A percentile compares a stretch with the other conserved stretches of the same genome.
Evolutionary conservation across 768 basidiomycete species (phyloP).

Genomic region (Sporobolomyces pararoseus): DNA sequence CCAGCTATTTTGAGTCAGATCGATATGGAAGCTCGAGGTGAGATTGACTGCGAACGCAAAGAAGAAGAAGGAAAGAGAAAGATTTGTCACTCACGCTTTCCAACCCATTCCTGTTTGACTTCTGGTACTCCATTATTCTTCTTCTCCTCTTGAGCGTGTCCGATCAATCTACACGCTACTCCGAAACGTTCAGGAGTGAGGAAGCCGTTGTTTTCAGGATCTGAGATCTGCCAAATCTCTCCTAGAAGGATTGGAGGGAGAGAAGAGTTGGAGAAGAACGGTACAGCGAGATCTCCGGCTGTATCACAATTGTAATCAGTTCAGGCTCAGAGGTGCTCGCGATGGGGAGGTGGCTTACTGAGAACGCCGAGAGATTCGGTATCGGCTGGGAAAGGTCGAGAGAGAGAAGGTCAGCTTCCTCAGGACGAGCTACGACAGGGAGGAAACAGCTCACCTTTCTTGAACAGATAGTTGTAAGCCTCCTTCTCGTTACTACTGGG

Average conservation of each 20-base stretch:
- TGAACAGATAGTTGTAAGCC: constrained; percentile 35
- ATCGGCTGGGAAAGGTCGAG: constrained; percentile 56
- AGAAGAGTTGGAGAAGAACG: constrained; percentile 76
- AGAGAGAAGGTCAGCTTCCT: background rate
- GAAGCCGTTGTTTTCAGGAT: constrained; percentile 89
- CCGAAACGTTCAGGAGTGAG: constrained; percentile 83
- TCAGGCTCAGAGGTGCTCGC: background rate
- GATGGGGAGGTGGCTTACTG: constrained; percentile 46
- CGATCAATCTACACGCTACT: constrained; percentile 82
- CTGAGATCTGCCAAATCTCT: constrained; percentile 89
- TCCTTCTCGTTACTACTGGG: constrained; percentile 31
- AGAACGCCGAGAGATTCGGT: constrained; percentile 74
- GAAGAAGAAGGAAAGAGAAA: background rate
- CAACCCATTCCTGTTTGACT: constrained; percentile 54
- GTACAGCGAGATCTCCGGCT: constrained; percentile 82
- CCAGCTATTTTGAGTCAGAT: constrained; percentile 60
- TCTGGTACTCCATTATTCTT: background rate
- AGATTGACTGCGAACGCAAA: too few relatives aligned
- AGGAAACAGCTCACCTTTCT: constrained; percentile 19
- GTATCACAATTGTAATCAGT: background rate
- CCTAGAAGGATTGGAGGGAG: constrained; percentile 70
- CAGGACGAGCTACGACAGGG: background rate
- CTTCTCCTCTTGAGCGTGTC: constrained; percentile 67
- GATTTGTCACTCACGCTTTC: constrained; percentile 63
- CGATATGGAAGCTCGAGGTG: too few relatives aligned